A percentile compares a stretch with the other conserved stretches of the same genome.
Evolutionary conservation across 352 stramenopile species (phyloP).

Genomic region (Phytophthora sojae): DNA sequence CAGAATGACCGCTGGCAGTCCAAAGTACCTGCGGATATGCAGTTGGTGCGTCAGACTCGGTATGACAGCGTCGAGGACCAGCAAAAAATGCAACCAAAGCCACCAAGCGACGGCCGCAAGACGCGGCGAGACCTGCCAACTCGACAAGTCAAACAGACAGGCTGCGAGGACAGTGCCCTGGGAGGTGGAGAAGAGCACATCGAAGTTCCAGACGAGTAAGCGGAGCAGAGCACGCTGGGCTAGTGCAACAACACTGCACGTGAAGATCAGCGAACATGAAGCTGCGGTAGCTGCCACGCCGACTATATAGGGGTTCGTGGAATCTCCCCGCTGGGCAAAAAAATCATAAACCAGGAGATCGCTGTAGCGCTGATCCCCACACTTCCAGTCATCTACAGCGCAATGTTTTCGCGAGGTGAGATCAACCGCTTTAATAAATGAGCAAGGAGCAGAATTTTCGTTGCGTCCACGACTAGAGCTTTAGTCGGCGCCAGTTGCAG

Average conservation of each 20-base stretch:
- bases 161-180: slow-evolving; percentile 13
- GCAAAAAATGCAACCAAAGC: slow-evolving; percentile 52
- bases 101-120: slow-evolving; percentile 46
- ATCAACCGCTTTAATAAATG: not conserved
- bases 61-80: slow-evolving; percentile 50
- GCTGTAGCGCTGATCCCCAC: not conserved
- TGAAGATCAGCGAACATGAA: not conserved
- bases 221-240: slow-evolving; percentile 14
- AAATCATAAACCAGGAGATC: not conserved
- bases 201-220: slow-evolving; percentile 24
- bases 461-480: slow-evolving; percentile 14
- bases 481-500: slow-evolving; percentile 20
- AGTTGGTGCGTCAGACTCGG: slow-evolving; percentile 21
- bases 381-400: not conserved
- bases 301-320: not conserved
- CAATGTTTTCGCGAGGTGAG: not conserved
- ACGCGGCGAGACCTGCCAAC: slow-evolving; percentile 36
- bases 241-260: not conserved
- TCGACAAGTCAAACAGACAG: slow-evolving; percentile 37
- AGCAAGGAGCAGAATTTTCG: not conserved
- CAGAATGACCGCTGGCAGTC: slow-evolving; percentile 1
- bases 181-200: slow-evolving; percentile 21
- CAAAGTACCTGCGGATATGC: not conserved
- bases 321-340: not conserved
- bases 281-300: not conserved